A percentile compares a stretch with the other conserved stretches of the same genome.
These are phyloP conservation scores for Groenewaldozyma salmanticensis DNA, from an alignment of 805 yeast species.

Conservation along the genomic window DNA sequence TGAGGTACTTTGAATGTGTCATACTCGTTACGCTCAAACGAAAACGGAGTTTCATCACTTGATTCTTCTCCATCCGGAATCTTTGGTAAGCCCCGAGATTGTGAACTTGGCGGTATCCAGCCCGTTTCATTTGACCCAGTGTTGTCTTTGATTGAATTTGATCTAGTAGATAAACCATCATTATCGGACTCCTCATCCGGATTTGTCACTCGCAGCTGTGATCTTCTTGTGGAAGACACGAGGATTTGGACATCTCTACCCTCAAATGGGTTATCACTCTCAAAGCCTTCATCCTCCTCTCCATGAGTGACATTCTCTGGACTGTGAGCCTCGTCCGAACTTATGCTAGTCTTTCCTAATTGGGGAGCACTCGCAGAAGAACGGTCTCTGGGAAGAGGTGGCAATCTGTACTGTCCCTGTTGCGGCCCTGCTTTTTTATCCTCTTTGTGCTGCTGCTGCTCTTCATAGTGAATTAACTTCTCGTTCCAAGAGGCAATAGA, in stretches of 20 bases:
- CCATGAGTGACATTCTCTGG: slow-evolving; percentile 8
- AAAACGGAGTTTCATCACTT: neutral
- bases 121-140: neutral
- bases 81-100: neutral
- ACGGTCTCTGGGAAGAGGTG: too few species aligned
- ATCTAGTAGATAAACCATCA: neutral
- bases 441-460: neutral
- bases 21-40: neutral
- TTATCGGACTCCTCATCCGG: slow-evolving; percentile 35
- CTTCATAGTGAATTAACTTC: slow-evolving; percentile 13
- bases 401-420: neutral
- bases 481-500: slow-evolving; percentile 20
- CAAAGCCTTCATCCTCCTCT: slow-evolving; percentile 17
- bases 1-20: neutral
- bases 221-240: slow-evolving; percentile 55
- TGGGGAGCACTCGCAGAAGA: neutral
- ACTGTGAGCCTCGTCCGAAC: neutral
- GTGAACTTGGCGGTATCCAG: neutral
- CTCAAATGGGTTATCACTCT: slow-evolving; percentile 33
- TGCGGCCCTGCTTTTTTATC: neutral
- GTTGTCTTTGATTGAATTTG: neutral
- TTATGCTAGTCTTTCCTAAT: neutral
- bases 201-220: slow-evolving; percentile 50
- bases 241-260: slow-evolving; percentile 61
- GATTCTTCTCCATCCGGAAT: neutral